A percentile compares a stretch with the other conserved stretches of the same genome.
phyloP scores from a whole-genome alignment of 345 rosid genomes.

The Salix suchowensis region DNA sequence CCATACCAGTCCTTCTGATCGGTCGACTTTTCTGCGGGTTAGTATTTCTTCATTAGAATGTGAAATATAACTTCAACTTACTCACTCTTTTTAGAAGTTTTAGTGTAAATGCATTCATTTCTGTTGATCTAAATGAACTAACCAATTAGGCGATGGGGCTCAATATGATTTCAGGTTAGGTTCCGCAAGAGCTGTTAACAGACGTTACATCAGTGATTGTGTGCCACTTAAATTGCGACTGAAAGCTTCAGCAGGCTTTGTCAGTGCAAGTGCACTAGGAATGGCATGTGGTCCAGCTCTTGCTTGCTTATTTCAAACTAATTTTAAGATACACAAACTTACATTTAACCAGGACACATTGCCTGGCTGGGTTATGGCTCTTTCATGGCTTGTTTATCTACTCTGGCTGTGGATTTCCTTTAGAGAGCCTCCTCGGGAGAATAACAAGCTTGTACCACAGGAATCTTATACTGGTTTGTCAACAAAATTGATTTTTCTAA shows the following conservation, averaged over 20 bases:
- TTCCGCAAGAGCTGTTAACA: conserved; percentile 95
- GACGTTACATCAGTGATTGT: conserved; percentile 94
- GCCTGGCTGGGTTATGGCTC: conserved; percentile 98
- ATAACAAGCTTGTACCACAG: conserved; percentile 33
- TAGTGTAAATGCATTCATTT: too few relatives aligned
- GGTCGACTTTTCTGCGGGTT: conserved; percentile 98
- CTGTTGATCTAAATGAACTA: neutral
- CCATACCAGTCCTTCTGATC: conserved; percentile 59
- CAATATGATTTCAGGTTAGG: conserved; percentile 54
- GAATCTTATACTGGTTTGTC: conserved; percentile 47
- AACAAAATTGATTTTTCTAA: neutral
- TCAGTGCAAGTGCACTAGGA: conserved; percentile 99
- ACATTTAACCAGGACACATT: conserved; percentile 77
- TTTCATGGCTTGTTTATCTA: conserved; percentile 79
- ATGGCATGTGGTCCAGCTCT: conserved; percentile 99
- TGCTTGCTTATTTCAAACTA: conserved; percentile 81
- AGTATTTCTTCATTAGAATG: conserved; percentile 17
- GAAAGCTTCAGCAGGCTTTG: conserved; percentile 99
- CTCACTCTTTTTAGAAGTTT: too few relatives aligned
- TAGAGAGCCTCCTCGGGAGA: conserved; percentile 62
- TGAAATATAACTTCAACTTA: too few relatives aligned
- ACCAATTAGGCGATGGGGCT: neutral
- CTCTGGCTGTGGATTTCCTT: conserved; percentile 86
- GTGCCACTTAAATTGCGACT: conserved; percentile 78
- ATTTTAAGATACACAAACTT: conserved; percentile 66